phyloP scores from a whole-genome alignment of 2,329 filamentous ascomycete genomes.

The Arachnomyces sp. region DNA sequence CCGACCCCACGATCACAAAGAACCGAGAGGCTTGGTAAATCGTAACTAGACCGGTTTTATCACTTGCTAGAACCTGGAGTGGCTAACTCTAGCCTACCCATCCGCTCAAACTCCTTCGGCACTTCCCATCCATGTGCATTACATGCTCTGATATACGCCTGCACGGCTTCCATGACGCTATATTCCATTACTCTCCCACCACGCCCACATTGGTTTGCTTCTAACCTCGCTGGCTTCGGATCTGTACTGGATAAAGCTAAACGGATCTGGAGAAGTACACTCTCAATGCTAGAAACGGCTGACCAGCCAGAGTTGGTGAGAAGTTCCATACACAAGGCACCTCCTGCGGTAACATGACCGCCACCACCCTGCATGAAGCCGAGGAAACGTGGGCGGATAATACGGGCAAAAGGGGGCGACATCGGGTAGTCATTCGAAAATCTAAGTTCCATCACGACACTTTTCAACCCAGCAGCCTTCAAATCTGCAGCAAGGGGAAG shows the following conservation, averaged over 20 bases:
- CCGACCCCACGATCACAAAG: too few relatives aligned
- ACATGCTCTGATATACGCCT: constrained; percentile 66
- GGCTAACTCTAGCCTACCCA: constrained; percentile 19
- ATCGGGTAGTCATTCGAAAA: constrained; percentile 71
- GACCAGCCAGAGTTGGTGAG: constrained; percentile 80
- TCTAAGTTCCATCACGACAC: constrained; percentile 72
- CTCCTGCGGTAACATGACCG: constrained; percentile 76
- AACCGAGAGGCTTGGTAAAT: too few relatives aligned
- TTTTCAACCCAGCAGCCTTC: constrained; percentile 52
- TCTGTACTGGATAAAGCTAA: constrained; percentile 65
- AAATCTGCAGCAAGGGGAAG: constrained; percentile 71
- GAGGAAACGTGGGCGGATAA: constrained; percentile 73
- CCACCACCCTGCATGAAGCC: constrained; percentile 66
- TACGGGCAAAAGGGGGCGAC: constrained; percentile 74
- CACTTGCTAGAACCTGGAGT: background rate
- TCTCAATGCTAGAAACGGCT: constrained; percentile 65
- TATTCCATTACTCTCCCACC: constrained; percentile 46
- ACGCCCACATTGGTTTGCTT: constrained; percentile 14
- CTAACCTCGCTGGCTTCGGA: constrained; percentile 64
- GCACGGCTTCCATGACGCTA: constrained; percentile 60
- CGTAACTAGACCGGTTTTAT: too few relatives aligned
- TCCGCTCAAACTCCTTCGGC: constrained; percentile 53
- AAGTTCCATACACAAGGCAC: constrained; percentile 77
- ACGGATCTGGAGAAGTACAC: constrained; percentile 71
- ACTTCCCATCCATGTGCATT: constrained; percentile 63